Evolutionary conservation across 108 stramenopile species (phyloP).

Genomic region (Fistulifera pelliculosa): DNA sequence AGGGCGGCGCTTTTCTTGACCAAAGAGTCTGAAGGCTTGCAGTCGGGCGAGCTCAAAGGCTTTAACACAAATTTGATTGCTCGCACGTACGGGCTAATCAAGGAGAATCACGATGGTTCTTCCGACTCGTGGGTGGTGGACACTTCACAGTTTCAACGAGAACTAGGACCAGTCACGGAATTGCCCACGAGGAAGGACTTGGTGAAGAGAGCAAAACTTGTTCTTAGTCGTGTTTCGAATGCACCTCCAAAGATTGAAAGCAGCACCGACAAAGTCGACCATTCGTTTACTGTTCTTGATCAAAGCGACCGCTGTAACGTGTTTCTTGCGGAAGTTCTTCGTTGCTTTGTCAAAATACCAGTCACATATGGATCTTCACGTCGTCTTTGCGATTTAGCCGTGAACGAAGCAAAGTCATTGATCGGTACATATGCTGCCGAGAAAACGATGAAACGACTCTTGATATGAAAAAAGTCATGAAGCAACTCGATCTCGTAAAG

Average conservation of each 20-base stretch:
- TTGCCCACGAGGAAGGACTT: constrained; percentile 67
- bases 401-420: constrained; percentile 4
- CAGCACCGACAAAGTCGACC: constrained; percentile 1
- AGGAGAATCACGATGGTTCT: neutral
- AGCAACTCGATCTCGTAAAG: constrained; percentile 11
- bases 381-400: constrained; percentile 11
- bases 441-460: constrained; percentile 16
- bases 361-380: neutral
- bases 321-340: constrained; percentile 58
- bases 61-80: constrained; percentile 39
- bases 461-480: constrained; percentile 15
- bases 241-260: neutral
- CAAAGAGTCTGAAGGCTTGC: neutral
- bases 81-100: constrained; percentile 30
- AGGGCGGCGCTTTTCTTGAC: neutral
- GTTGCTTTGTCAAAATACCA: constrained; percentile 31
- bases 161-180: constrained; percentile 25
- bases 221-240: constrained; percentile 18
- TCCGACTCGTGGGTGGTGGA: constrained; percentile 9
- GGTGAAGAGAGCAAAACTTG: constrained; percentile 49
- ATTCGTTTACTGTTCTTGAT: constrained; percentile 41
- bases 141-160: neutral
- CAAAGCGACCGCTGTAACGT: constrained; percentile 41
- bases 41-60: constrained; percentile 12
- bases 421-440: neutral